These are phyloP conservation scores for Acaromyces ingoldii DNA, from an alignment of 1,284 basidiomycete species.

Conservation along the genomic window DNA sequence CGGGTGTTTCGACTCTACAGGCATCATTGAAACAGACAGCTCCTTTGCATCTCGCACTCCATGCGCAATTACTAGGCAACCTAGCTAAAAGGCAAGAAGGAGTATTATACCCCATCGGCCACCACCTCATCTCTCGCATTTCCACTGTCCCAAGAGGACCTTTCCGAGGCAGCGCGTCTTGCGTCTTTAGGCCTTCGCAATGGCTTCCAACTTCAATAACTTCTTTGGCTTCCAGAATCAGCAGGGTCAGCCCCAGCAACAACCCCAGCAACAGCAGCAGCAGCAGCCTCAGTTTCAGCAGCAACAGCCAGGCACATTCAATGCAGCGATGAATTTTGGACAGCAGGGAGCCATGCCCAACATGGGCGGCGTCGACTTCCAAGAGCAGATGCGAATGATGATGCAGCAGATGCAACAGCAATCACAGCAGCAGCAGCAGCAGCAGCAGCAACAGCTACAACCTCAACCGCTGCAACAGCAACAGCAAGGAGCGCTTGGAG, in stretches of 20 bases:
- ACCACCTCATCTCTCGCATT: no score
- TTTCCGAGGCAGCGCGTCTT: no score
- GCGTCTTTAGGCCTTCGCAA: no score
- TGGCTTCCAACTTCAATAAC: no score
- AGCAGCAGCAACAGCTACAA: slow-evolving; percentile 1
- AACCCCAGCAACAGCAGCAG: background rate
- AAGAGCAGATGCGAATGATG: slow-evolving; percentile 1
- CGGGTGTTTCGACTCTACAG: no score
- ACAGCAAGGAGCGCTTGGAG: background rate
- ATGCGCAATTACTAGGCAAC: no score
- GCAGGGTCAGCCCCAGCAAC: background rate
- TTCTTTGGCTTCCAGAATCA: background rate
- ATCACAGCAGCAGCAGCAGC: slow-evolving; percentile 2
- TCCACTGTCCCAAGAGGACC: no score
- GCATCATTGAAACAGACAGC: no score
- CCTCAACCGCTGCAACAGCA: slow-evolving; percentile 1
- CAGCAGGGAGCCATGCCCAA: background rate
- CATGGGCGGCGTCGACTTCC: background rate
- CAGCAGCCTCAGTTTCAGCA: background rate
- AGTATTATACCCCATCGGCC: no score
- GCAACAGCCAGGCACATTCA: slow-evolving; percentile 1
- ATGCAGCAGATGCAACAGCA: slow-evolving; percentile 7
- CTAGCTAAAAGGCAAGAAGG: no score
- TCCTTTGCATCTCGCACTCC: no score
- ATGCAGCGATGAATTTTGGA: background rate